Conservation (phyloP, 202 grass and related monocot genomes). For the Elaeis oleifera region DNA sequence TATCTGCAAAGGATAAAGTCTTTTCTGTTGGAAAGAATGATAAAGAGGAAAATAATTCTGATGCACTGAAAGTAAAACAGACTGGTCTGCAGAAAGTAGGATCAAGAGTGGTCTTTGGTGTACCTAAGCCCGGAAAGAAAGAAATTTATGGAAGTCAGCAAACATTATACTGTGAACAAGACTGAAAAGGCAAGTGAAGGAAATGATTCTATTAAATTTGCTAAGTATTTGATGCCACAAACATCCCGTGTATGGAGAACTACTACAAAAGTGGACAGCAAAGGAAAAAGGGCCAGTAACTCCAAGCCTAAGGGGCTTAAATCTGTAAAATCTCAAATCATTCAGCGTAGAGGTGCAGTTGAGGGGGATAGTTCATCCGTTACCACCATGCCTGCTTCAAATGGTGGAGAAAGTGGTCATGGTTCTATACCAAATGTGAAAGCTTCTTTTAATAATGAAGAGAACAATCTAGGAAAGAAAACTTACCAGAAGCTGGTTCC, state of each 20-base stretch:
- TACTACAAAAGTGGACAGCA: slow-evolving; percentile 40
- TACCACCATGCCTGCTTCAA: slow-evolving; percentile 9
- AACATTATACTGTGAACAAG: slow-evolving; percentile 65
- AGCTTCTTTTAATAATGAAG: slow-evolving; percentile 26
- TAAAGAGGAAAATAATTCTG: slow-evolving; percentile 39
- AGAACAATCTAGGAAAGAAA: slow-evolving; percentile 29
- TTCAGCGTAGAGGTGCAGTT: slow-evolving; percentile 24
- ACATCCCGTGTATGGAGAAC: slow-evolving; percentile 35
- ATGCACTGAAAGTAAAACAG: slow-evolving; percentile 38
- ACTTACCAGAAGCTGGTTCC: slow-evolving; percentile 12
- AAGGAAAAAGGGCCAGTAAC: slow-evolving; percentile 43
- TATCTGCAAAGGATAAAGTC: slow-evolving; percentile 55
- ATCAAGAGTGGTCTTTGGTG: slow-evolving; percentile 82
- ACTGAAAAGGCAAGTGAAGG: slow-evolving; percentile 45
- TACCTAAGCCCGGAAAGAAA: slow-evolving; percentile 96
- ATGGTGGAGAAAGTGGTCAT: slow-evolving; percentile 32
- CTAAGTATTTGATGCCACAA: slow-evolving; percentile 54
- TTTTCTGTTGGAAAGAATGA: slow-evolving; percentile 66
- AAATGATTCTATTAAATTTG: slow-evolving; percentile 38
- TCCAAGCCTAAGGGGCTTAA: slow-evolving; percentile 44
- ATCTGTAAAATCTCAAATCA: slow-evolving; percentile 44
- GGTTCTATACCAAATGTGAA: slow-evolving; percentile 15
- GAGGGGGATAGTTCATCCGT: slow-evolving; percentile 32
- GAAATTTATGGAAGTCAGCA: slow-evolving; percentile 99
- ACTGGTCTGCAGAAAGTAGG: slow-evolving; percentile 86